phyloP scores from a whole-genome alignment of 83 land plant genomes.

The Larix sibirica region DNA sequence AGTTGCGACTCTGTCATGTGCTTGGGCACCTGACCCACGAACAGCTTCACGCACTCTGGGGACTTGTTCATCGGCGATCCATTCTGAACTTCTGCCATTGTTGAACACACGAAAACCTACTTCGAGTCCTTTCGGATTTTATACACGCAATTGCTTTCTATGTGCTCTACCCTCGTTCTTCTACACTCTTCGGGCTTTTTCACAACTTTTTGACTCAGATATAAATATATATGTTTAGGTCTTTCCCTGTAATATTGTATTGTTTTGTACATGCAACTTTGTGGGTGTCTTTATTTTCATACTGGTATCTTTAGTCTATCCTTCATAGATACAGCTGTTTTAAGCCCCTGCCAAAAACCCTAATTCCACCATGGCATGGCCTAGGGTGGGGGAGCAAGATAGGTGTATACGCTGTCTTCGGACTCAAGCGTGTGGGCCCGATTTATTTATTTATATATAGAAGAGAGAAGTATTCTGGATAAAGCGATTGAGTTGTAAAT shows the following conservation, averaged over 20 bases:
- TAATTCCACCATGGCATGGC: not conserved
- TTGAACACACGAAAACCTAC: slow-evolving; percentile 1
- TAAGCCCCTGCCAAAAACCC: not conserved
- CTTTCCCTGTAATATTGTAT: not conserved
- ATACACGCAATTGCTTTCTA: no score
- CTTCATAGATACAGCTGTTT: not conserved
- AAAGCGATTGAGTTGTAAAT: no score
- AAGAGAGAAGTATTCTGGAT: no score
- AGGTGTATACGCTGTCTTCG: no score
- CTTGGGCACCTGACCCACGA: slow-evolving; percentile 97
- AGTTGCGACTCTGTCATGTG: slow-evolving; percentile 85
- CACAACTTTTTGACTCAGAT: not conserved
- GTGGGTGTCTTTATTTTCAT: not conserved
- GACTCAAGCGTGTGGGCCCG: no score
- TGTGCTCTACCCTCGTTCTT: not conserved
- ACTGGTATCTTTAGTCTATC: not conserved
- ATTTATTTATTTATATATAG: no score
- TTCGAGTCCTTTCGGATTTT: no score
- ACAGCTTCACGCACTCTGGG: slow-evolving; percentile 86
- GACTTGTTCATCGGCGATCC: slow-evolving; percentile 5
- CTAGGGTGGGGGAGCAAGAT: not conserved
- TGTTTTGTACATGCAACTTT: not conserved
- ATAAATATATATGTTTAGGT: slow-evolving; percentile 23
- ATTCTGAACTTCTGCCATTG: slow-evolving; percentile 41
- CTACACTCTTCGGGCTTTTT: not conserved